Evolutionary conservation across 169 alveolate genomes (phyloP).

Genomic region (Plasmodium billcollinsi): DNA sequence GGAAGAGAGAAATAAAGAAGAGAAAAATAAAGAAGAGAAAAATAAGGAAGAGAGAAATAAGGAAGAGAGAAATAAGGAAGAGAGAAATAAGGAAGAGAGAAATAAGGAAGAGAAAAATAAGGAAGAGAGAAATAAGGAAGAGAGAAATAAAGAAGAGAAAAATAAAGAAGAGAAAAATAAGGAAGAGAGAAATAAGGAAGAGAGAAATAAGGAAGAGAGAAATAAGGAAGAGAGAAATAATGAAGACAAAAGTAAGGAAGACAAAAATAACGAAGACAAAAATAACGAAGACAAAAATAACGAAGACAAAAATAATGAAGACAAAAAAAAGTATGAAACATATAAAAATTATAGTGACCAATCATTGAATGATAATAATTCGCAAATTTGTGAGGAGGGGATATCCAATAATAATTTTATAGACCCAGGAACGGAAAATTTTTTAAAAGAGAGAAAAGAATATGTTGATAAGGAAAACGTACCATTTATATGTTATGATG

Average conservation of each 20-base stretch:
- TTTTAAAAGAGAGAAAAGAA: constrained; percentile 42
- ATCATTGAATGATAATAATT: too few relatives aligned
- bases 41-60: background rate
- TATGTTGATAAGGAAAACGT: constrained; percentile 3
- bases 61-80: background rate
- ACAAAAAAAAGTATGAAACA: background rate
- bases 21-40: background rate
- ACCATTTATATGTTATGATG: constrained; percentile 11
- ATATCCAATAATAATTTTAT: background rate
- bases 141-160: background rate
- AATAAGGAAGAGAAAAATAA: background rate
- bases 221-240: too few relatives aligned
- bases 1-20: background rate
- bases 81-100: background rate
- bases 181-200: background rate
- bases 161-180: background rate
- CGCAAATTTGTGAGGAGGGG: background rate
- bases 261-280: background rate
- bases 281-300: background rate
- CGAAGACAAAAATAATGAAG: background rate
- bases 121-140: background rate
- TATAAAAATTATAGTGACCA: too few relatives aligned
- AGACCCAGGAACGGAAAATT: constrained; percentile 41
- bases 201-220: background rate
- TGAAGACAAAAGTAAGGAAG: background rate